Base-by-base conservation (phyloP, 2,329 filamentous ascomycete genomes). In the Xylogone sp. region DNA sequence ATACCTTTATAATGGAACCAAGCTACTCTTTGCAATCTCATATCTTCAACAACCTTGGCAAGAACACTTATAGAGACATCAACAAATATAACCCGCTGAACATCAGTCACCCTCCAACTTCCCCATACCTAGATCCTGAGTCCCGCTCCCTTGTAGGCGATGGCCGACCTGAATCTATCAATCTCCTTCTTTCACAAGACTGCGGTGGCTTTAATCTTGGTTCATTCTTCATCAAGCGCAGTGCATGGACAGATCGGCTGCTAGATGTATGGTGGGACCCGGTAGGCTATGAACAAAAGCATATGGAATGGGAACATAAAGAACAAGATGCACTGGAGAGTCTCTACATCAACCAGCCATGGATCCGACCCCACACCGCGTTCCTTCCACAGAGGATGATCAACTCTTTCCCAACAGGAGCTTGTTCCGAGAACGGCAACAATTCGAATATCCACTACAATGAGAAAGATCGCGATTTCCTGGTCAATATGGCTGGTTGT, bases 291-390 rank as follows among this genome's bases (percentile, higher is more conserved):
- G 94, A 99, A 72, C 94, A 99, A 72, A 95, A 91, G 68, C 94
- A 99, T 69, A 97, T 97, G 92, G 83, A 94, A 56, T 99, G 94
- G 94, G 92, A 94, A 65, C 94, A 99, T 76, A 97, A 97, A 69
- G 94, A 99, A 69, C 94, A 99, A 71, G 92, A 97, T 66, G 90
- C 92, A 1, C 75, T 99, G 42, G 92, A 97, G 72, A 88, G 96
- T 71, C 78, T 99, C 56, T 99, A 99, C 73, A 81, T 78, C 52
- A 87, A 87, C 50, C 93, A 97, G 67, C 90, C 94, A 1, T 99
- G 94, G 92, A 84, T 97, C 49, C 84, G 94, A 53, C 84, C 89
- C 51, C 88, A 94, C 62, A 86, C 91, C 2, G 93, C 84, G 3
- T 99, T 99, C 71, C 79, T 97, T 45, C 87, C 88, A 0, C 93